Base-by-base conservation (phyloP, 2,329 filamentous ascomycete species). In the Fusarium chlamydosporum region DNA sequence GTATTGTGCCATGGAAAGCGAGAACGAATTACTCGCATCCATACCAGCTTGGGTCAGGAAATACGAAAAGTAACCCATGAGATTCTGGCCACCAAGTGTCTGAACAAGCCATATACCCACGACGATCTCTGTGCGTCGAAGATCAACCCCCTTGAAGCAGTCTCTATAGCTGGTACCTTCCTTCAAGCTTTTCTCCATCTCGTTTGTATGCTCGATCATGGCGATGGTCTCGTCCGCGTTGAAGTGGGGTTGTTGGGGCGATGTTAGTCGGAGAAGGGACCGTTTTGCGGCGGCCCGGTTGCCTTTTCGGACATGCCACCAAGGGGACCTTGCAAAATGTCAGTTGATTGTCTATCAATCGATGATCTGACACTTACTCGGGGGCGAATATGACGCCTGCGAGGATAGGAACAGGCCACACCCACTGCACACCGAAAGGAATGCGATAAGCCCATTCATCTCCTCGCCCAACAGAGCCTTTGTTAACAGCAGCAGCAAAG, bases 151-250 rank as follows among this genome's bases (percentile, higher is more conserved):
- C 35, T 77, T 81, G 78, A 89, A 88, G 72, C 84, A 85, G 72
- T 88, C 84, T 15, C 66, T 65, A 70, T 86, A 88, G 0, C 71
- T 77, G 0, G 81, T 79, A 2, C 84, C 84, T 9, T 77, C 77
- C 9, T 80, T 80, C 43, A 80, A 63, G 23, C 76, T 69, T 68
- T 81, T 81, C 68, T 86, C 84, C 57, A 83, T 74, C 72, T 83
- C 80, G 64, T 87, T 83, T 8, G 85, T 87, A 65, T 87, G 81
- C 35, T 82, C 79, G 71, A 88, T 86, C 82, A 87, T 82, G 16
- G 85, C 82, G 12, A 88, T 75, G 0, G 81, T 82, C 61, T 84
- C 79, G 59, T 86, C 82, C 6, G 76, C 74, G 63, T 85, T 81
- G 67, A 84, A 83, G 29, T 70, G 67, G 23, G 78, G 72, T 57